A percentile compares a stretch with the other conserved stretches of the same genome.
These are phyloP conservation scores for Stromatinia cepivora DNA, from an alignment of 2,329 filamentous ascomycete genomes.

Conservation along the genomic window DNA sequence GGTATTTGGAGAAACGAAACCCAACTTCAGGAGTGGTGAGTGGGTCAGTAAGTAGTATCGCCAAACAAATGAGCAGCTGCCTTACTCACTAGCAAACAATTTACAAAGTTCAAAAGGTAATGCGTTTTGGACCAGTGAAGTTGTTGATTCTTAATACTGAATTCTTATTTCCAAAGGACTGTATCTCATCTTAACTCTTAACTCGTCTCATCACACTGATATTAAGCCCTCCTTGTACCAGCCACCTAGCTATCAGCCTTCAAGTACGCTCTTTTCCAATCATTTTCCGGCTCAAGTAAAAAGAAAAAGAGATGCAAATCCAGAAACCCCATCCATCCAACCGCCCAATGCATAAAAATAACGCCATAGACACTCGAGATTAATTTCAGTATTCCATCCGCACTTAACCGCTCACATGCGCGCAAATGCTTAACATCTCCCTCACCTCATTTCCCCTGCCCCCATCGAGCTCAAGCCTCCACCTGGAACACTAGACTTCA, in stretches of 20 bases:
- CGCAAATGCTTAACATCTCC: background rate
- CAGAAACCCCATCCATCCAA: conserved; percentile 6
- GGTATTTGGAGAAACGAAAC: background rate
- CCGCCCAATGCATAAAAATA: conserved; percentile 11
- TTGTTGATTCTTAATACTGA: background rate
- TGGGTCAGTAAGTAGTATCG: background rate
- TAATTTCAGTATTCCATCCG: background rate
- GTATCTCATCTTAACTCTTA: background rate
- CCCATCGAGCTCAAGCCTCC: background rate
- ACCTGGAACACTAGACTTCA: background rate
- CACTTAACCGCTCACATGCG: conserved; percentile 3
- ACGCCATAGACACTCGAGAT: conserved; percentile 9
- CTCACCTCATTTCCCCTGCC: background rate
- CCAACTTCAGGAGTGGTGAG: background rate
- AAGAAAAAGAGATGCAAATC: background rate
- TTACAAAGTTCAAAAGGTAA: background rate
- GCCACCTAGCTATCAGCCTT: conserved; percentile 1
- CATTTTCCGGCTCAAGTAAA: background rate
- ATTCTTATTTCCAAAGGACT: background rate
- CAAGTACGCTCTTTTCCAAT: conserved; percentile 10
- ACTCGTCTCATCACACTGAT: conserved; percentile 17
- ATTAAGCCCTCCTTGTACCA: conserved; percentile 15
- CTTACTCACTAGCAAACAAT: no score
- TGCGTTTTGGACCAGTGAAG: background rate
- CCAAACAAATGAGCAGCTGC: background rate